Percentiles rank a stretch among this genome's conserved stretches.
Conservation (phyloP, 441 rosid species). For the Erodium chrysanthum region DNA sequence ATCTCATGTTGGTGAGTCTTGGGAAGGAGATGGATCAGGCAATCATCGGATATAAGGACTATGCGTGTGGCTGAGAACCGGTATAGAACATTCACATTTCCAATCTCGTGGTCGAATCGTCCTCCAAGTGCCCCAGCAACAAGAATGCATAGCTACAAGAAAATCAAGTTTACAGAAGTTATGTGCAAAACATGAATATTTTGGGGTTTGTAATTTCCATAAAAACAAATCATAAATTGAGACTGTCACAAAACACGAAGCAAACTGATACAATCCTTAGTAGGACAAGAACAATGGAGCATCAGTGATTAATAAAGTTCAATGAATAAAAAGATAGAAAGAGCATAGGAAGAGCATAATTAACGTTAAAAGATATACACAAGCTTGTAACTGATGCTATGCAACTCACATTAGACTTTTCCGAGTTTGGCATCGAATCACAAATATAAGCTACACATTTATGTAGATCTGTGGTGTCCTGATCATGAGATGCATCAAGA, state of each 20-base stretch:
- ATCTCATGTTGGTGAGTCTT: slow-evolving; percentile 56
- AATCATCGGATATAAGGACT: slow-evolving; percentile 60
- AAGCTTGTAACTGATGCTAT: slow-evolving; percentile 3
- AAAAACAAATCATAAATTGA: no score
- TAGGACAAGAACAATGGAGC: no score
- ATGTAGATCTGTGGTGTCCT: slow-evolving; percentile 87
- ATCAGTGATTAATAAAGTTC: no score
- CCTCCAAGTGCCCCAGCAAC: slow-evolving; percentile 93
- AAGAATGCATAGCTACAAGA: slow-evolving; percentile 63
- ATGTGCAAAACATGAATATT: not conserved
- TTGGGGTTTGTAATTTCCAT: not conserved
- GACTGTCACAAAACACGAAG: no score
- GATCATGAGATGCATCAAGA: slow-evolving; percentile 69
- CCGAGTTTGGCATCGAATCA: slow-evolving; percentile 34
- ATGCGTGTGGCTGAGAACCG: slow-evolving; percentile 45
- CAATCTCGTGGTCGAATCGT: slow-evolving; percentile 87
- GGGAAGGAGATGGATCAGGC: slow-evolving; percentile 74
- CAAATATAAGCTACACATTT: slow-evolving; percentile 54
- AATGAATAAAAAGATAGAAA: no score
- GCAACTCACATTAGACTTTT: slow-evolving; percentile 45
- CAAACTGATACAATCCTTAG: no score
- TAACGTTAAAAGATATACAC: not conserved
- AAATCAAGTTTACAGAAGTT: slow-evolving; percentile 8
- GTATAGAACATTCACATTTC: slow-evolving; percentile 65
- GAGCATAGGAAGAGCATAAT: no score